These are phyloP conservation scores for Paraglomus occultum DNA, from an alignment of 192 early-diverging fungal genomes.

Conservation along the genomic window DNA sequence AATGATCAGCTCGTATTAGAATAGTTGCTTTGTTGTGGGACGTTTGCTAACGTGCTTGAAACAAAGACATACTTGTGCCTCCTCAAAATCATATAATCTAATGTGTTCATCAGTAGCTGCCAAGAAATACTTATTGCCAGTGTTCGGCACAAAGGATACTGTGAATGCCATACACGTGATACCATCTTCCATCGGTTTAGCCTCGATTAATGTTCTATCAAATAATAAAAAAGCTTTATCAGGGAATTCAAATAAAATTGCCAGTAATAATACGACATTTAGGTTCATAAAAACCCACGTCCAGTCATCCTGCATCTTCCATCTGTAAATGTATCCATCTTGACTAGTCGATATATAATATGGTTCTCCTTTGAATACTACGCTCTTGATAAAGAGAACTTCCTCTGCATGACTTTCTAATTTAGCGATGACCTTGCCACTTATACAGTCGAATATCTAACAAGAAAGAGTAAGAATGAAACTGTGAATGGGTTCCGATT, in stretches of 20 bases:
- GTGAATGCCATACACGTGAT: constrained; percentile 96
- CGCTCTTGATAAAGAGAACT: constrained; percentile 75
- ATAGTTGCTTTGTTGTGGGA: not conserved
- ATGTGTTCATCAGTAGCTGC: constrained; percentile 88
- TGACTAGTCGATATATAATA: constrained; percentile 91
- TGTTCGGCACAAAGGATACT: constrained; percentile 88
- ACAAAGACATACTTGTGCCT: constrained; percentile 48
- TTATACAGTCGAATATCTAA: constrained; percentile 76
- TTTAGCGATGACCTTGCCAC: constrained; percentile 76
- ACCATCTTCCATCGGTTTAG: constrained; percentile 73
- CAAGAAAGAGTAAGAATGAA: not conserved
- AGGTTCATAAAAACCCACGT: constrained; percentile 42
- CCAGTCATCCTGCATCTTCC: constrained; percentile 85
- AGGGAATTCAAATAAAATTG: too few species aligned
- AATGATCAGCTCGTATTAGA: not conserved
- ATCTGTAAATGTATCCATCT: constrained; percentile 91
- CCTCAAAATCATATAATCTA: constrained; percentile 89
- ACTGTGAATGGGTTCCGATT: not conserved
- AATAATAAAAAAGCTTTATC: not conserved
- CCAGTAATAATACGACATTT: not conserved
- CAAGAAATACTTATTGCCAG: constrained; percentile 91
- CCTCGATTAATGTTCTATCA: constrained; percentile 55
- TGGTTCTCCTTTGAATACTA: constrained; percentile 74
- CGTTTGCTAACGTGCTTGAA: not conserved
- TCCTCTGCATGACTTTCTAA: constrained; percentile 88